phyloP scores from a whole-genome alignment of 306 rosid species.

The Leucaena leucocephala region DNA sequence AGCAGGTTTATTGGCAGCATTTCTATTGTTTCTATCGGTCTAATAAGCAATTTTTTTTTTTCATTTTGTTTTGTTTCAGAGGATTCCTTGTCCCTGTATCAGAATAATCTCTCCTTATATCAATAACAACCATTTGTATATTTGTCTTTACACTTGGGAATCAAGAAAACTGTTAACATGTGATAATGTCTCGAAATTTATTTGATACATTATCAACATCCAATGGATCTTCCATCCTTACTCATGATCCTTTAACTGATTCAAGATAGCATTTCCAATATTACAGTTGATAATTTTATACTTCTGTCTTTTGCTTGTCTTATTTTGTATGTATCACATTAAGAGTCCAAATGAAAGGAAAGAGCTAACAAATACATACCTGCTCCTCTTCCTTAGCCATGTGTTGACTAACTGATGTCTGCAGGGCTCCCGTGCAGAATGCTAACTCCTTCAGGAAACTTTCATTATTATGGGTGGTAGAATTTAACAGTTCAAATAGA shows the following conservation, averaged over 20 bases:
- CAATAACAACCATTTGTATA: not conserved
- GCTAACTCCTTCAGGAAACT: slow-evolving; percentile 90
- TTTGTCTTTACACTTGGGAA: not conserved
- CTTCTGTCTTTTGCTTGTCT: no score
- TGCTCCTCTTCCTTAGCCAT: slow-evolving; percentile 99
- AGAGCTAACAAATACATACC: slow-evolving; percentile 54
- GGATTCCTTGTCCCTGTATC: not conserved
- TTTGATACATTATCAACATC: slow-evolving; percentile 2
- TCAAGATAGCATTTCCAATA: no score
- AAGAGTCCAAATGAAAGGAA: slow-evolving; percentile 26
- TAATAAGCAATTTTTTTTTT: no score
- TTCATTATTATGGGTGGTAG: slow-evolving; percentile 65
- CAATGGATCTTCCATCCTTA: no score
- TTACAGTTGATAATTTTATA: not conserved
- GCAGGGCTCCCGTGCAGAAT: slow-evolving; percentile 89
- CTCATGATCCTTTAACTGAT: no score
- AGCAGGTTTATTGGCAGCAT: not conserved
- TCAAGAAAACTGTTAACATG: not conserved
- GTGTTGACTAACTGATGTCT: slow-evolving; percentile 95
- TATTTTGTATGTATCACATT: slow-evolving; percentile 12
- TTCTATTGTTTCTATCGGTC: no score
- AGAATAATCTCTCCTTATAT: not conserved
- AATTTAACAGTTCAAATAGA: slow-evolving; percentile 80
- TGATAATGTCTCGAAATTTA: not conserved
- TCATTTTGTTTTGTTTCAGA: not conserved